Percentiles rank a stretch among this genome's conserved stretches.
Evolutionary conservation across 2,329 filamentous ascomycete species (phyloP).

Genomic region (Aureobasidium sp.): DNA sequence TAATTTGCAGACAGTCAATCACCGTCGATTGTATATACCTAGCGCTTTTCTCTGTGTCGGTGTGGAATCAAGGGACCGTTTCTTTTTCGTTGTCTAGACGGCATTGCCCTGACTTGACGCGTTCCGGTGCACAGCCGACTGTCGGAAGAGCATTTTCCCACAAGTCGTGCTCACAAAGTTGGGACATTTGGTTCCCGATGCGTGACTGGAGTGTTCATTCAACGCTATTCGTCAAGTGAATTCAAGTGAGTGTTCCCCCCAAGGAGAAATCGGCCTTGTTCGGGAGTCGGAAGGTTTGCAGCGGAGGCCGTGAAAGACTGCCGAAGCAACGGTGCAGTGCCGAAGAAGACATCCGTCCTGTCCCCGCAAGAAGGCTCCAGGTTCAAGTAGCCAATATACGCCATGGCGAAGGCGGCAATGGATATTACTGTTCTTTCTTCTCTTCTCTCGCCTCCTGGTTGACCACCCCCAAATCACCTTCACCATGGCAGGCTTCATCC

Average conservation of each 20-base stretch:
- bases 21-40: conserved; percentile 18
- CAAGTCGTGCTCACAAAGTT: neutral
- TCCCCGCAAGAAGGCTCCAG: conserved; percentile 5
- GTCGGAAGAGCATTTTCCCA: neutral
- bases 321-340: conserved; percentile 10
- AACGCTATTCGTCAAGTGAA: too few relatives aligned
- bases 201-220: too few relatives aligned
- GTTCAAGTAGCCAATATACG: conserved; percentile 5
- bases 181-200: too few relatives aligned
- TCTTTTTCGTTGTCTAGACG: conserved; percentile 13
- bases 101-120: neutral
- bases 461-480: neutral
- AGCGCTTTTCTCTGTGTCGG: conserved; percentile 15
- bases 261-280: too few relatives aligned
- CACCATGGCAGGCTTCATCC: conserved; percentile 18
- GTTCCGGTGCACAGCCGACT: neutral
- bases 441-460: neutral
- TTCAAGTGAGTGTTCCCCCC: too few relatives aligned
- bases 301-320: conserved; percentile 5
- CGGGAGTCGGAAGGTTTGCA: neutral
- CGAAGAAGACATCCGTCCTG: conserved; percentile 12
- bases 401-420: neutral
- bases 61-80: conserved; percentile 13
- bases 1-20: conserved; percentile 17
- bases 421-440: neutral